Evolutionary conservation across 2,329 filamentous ascomycete species (phyloP).

Genomic region (Fusarium citri): DNA sequence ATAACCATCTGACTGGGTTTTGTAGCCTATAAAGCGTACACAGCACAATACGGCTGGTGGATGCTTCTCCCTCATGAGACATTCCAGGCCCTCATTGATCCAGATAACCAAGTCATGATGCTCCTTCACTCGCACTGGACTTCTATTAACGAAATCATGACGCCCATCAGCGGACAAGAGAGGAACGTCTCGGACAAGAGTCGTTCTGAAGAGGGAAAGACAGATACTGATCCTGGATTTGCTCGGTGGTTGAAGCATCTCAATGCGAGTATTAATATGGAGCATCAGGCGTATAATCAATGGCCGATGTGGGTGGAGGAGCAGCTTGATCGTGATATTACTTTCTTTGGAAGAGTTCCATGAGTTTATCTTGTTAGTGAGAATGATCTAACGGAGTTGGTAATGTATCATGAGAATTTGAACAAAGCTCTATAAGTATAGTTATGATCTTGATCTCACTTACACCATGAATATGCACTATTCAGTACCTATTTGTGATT

Average conservation of each 20-base stretch:
- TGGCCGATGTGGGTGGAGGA: conserved; percentile 68
- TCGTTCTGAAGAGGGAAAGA: conserved; percentile 39
- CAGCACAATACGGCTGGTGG: conserved; percentile 67
- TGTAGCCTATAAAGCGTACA: conserved; percentile 63
- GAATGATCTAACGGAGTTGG: neutral
- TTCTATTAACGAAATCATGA: conserved; percentile 66
- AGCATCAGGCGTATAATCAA: conserved; percentile 60
- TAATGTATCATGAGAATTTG: neutral
- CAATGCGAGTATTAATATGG: conserved; percentile 60
- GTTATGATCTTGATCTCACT: neutral
- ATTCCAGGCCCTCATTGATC: conserved; percentile 63
- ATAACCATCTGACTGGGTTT: conserved; percentile 6
- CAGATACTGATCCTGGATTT: conserved; percentile 57
- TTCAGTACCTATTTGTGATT: too few species aligned
- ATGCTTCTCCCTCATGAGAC: conserved; percentile 65
- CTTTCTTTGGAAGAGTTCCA: conserved; percentile 57
- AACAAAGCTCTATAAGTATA: neutral
- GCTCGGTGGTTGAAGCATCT: conserved; percentile 63
- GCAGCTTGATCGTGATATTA: conserved; percentile 59
- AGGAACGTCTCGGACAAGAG: conserved; percentile 48
- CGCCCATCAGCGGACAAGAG: conserved; percentile 59
- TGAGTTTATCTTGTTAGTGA: neutral
- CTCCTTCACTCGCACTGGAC: conserved; percentile 67
- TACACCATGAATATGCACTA: neutral
- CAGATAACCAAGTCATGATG: conserved; percentile 58